phyloP scores from a whole-genome alignment of 1,284 basidiomycete genomes.

The Boletus semigastroideus region DNA sequence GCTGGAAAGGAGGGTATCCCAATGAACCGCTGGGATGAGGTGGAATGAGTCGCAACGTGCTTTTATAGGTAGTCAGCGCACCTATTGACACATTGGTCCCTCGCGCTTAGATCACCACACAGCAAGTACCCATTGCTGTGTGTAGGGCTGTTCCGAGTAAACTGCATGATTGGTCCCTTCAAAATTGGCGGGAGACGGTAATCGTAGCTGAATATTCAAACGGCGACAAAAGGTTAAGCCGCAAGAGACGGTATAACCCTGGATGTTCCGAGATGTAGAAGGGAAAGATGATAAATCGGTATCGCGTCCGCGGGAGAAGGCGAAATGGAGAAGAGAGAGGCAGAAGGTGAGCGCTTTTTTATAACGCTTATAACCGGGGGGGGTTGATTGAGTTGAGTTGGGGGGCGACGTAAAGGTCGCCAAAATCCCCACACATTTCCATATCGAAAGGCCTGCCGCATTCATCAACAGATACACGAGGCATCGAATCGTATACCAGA shows the following conservation, averaged over 20 bases:
- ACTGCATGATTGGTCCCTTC: slow-evolving; percentile 7
- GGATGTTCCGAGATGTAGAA: not conserved
- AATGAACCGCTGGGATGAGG: slow-evolving; percentile 8
- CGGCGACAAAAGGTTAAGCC: not conserved
- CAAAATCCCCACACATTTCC: slow-evolving; percentile 21
- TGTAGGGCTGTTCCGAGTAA: slow-evolving; percentile 11
- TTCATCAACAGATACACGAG: slow-evolving; percentile 27
- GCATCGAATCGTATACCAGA: slow-evolving; percentile 13
- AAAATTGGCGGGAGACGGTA: not conserved
- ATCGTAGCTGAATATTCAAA: not conserved
- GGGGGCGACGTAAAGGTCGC: slow-evolving; percentile 18
- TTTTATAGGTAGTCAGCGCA: slow-evolving; percentile 20
- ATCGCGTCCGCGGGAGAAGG: slow-evolving; percentile 1
- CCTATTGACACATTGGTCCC: slow-evolving; percentile 5
- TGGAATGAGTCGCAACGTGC: slow-evolving; percentile 7
- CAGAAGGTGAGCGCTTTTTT: slow-evolving; percentile 4
- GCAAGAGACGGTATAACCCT: not conserved
- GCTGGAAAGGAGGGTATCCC: not conserved
- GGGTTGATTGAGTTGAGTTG: slow-evolving; percentile 5
- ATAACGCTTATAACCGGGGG: slow-evolving; percentile 3
- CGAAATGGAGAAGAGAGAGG: not conserved
- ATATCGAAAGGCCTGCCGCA: slow-evolving; percentile 18
- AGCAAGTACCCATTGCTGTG: slow-evolving; percentile 25
- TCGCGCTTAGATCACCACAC: slow-evolving; percentile 10
- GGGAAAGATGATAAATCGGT: not conserved